Evolutionary conservation across 2,329 filamentous ascomycete genomes (phyloP).

Genomic region (Podosphaera aphanis): DNA sequence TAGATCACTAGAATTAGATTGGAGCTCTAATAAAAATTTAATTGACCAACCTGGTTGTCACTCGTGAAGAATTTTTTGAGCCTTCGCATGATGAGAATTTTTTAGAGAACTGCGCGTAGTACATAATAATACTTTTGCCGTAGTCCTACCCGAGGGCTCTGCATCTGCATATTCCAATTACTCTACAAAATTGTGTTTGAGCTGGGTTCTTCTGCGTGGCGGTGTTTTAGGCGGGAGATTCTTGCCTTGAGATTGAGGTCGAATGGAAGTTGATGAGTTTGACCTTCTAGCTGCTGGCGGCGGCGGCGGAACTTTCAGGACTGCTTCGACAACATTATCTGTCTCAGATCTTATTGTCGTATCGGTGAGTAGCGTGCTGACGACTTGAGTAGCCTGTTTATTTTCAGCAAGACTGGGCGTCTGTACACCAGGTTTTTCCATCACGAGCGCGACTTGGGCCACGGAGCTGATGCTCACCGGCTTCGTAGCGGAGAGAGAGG

Average conservation of each 20-base stretch:
- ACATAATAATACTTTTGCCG: too few species aligned
- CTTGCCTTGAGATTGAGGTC: slow-evolving; percentile 8
- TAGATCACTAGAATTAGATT: too few species aligned
- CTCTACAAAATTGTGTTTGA: slow-evolving; percentile 12
- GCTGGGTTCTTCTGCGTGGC: slow-evolving; percentile 14
- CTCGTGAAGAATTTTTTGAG: too few species aligned
- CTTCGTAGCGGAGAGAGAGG: slow-evolving; percentile 41
- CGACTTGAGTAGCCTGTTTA: too few species aligned
- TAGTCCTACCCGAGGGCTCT: too few species aligned
- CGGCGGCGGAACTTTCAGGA: slow-evolving; percentile 6
- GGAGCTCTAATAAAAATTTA: too few species aligned
- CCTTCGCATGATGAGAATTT: too few species aligned
- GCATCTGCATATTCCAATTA: too few species aligned
- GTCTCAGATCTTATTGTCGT: slow-evolving; percentile 10
- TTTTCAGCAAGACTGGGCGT: slow-evolving; percentile 40
- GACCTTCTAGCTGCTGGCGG: slow-evolving; percentile 7
- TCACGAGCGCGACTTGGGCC: slow-evolving; percentile 53
- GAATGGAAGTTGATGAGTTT: slow-evolving; percentile 10
- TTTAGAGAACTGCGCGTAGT: too few species aligned
- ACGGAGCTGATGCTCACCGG: slow-evolving; percentile 45
- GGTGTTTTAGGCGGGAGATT: slow-evolving; percentile 16
- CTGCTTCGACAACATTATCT: slow-evolving; percentile 4
- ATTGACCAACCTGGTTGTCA: too few species aligned
- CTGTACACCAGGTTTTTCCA: slow-evolving; percentile 60
- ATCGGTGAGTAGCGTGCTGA: slow-evolving; percentile 4